phyloP scores from a whole-genome alignment of 352 stramenopile genomes.

The Thalassiosira allenii region DNA sequence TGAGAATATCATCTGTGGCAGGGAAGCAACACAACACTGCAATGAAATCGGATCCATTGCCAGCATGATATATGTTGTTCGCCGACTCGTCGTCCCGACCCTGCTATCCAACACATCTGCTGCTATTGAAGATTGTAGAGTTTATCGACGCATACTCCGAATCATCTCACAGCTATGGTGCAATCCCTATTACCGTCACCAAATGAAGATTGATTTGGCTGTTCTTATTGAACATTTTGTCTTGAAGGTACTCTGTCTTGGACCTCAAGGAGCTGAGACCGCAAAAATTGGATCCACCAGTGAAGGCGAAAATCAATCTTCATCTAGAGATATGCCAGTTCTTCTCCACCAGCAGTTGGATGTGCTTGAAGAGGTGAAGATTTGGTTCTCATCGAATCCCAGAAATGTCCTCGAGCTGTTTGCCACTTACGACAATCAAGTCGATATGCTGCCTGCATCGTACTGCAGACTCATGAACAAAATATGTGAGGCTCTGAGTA shows the following conservation, averaged over 20 bases:
- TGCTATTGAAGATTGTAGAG: slow-evolving; percentile 80
- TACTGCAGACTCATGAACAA: slow-evolving; percentile 76
- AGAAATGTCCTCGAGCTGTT: slow-evolving; percentile 85
- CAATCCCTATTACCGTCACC: slow-evolving; percentile 73
- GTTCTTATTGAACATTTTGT: slow-evolving; percentile 88
- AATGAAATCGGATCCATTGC: slow-evolving; percentile 42
- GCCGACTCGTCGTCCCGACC: slow-evolving; percentile 79
- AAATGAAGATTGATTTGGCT: slow-evolving; percentile 87
- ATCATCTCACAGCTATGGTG: slow-evolving; percentile 86
- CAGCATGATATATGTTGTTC: slow-evolving; percentile 79
- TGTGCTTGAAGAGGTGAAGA: slow-evolving; percentile 84
- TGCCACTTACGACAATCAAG: slow-evolving; percentile 81
- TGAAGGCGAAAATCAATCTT: slow-evolving; percentile 9
- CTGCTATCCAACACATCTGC: slow-evolving; percentile 80
- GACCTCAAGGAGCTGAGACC: no score
- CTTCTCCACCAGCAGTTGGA: slow-evolving; percentile 83
- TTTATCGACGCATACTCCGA: slow-evolving; percentile 80
- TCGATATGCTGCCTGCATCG: slow-evolving; percentile 59
- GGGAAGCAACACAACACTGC: no score
- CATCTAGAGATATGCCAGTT: slow-evolving; percentile 53
- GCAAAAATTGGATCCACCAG: slow-evolving; percentile 37
- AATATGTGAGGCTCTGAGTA: slow-evolving; percentile 75
- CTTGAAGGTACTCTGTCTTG: slow-evolving; percentile 80
- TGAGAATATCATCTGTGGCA: slow-evolving; percentile 9
- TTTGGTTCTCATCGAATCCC: slow-evolving; percentile 84